phyloP scores from a whole-genome alignment of 306 rosid species.

The Lotus japonicus region DNA sequence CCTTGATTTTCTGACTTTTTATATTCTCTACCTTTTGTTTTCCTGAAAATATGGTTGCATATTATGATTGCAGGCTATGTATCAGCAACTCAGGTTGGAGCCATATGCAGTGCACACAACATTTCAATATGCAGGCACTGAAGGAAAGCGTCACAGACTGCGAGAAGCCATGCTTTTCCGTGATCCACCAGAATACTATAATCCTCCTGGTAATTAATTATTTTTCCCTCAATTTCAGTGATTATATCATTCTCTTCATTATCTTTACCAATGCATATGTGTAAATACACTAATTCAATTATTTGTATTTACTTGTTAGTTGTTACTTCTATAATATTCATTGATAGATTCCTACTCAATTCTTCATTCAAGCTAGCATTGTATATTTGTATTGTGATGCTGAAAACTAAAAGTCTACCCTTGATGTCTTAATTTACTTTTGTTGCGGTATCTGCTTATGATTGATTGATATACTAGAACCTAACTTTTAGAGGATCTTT shows the following conservation, averaged over 20 bases:
- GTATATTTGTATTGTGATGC: not conserved
- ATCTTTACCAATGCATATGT: not conserved
- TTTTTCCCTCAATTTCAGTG: not conserved
- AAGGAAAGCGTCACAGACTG: constrained; percentile 91
- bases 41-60: constrained; percentile 18
- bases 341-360: not conserved
- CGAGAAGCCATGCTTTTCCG: constrained; percentile 89
- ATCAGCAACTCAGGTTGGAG: constrained; percentile 77
- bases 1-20: not conserved
- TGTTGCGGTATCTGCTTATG: constrained; percentile 5
- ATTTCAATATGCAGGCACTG: constrained; percentile 87
- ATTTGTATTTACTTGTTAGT: not conserved
- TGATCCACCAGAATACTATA: constrained; percentile 88
- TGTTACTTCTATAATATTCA: not conserved
- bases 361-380: not conserved
- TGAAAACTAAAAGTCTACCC: constrained; percentile 16
- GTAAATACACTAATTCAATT: not conserved
- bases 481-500: constrained; percentile 17
- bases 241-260: constrained; percentile 3
- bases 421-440: not conserved
- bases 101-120: constrained; percentile 96
- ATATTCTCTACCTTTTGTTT: constrained; percentile 8
- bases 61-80: constrained; percentile 60
- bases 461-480: not conserved
- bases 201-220: constrained; percentile 56